Conservation (phyloP, 1,284 basidiomycete genomes). For the Heliocybe sulcata region DNA sequence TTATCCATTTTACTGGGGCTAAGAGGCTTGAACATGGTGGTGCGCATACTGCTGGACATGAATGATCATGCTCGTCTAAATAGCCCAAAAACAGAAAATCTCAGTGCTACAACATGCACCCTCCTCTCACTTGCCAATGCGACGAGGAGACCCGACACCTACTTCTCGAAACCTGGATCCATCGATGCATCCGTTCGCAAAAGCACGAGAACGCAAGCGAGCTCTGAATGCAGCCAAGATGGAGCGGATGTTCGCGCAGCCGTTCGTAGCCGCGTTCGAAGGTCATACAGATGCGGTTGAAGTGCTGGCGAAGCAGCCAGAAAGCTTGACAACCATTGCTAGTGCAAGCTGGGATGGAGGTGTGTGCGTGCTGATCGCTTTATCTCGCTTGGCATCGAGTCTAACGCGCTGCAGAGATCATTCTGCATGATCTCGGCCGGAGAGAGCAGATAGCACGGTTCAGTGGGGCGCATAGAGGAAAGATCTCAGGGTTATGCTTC, state of each 20-base stretch:
- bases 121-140: constrained; percentile 60
- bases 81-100: constrained; percentile 57
- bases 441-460: constrained; percentile 63
- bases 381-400: constrained; percentile 3
- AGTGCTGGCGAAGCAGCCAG: constrained; percentile 73
- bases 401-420: constrained; percentile 54
- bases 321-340: constrained; percentile 76
- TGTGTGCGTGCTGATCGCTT: constrained; percentile 29
- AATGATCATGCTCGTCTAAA: background rate
- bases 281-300: constrained; percentile 98
- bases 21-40: background rate
- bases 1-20: background rate
- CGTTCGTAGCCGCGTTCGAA: constrained; percentile 86
- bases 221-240: constrained; percentile 96
- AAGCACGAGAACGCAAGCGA: constrained; percentile 88
- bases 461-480: constrained; percentile 85
- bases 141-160: constrained; percentile 80
- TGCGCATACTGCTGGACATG: background rate
- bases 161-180: constrained; percentile 91
- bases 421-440: constrained; percentile 81
- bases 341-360: constrained; percentile 96
- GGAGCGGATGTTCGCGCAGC: constrained; percentile 95
- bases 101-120: constrained; percentile 83
- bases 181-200: constrained; percentile 89
- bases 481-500: constrained; percentile 83